Evolutionary conservation across 2,329 filamentous ascomycete genomes (phyloP), one percentile per base, ranked within the genome.

Genomic region (Phaeomoniella chlamydospora): DNA sequence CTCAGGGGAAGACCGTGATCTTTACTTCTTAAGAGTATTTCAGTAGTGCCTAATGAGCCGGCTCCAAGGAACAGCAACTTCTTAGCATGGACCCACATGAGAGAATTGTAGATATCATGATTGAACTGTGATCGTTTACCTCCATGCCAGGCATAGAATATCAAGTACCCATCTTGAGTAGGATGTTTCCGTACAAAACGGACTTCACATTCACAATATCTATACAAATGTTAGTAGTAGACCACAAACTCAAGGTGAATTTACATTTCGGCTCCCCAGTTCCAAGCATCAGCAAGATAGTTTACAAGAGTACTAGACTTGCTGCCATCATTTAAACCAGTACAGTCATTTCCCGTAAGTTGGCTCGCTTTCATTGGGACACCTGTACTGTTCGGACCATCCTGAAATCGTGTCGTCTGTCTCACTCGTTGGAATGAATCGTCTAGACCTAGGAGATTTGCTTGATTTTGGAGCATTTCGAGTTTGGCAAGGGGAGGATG

Each of bases 191-290:
- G 18, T n/a, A 54, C 30, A 33, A 51, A 43, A 5, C 41, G 42
- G 2, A 53, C 52, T 9, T 55, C 48, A 17, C 48, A 45, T 10
- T 45, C 49, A 33, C 52, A 55, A 26, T 53, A 29, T n/a, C n/a
- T n/a, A n/a, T n/a, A n/a, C n/a, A n/a, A n/a, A n/a, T n/a, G n/a
- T n/a, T n/a, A n/a, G n/a, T n/a, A n/a, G n/a, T n/a, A n/a, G n/a
- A n/a, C n/a, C n/a, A n/a, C n/a, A n/a, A n/a, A n/a, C n/a, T n/a
- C n/a, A n/a, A n/a, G n/a, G n/a, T n/a, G n/a, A n/a, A n/a, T n/a
- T n/a, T n/a, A n/a, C 54, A 55, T 49, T 18, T 55, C 52, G 3
- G 53, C 50, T 11, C 52, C 53, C 42, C 46, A 47, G 13, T 47
- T 49, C 49, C 46, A 53, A 2, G 53, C 51, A 37, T 56, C 52